These are phyloP conservation scores for Aspergillus fructus DNA, from an alignment of 2,329 filamentous ascomycete species.

Conservation along the genomic window DNA sequence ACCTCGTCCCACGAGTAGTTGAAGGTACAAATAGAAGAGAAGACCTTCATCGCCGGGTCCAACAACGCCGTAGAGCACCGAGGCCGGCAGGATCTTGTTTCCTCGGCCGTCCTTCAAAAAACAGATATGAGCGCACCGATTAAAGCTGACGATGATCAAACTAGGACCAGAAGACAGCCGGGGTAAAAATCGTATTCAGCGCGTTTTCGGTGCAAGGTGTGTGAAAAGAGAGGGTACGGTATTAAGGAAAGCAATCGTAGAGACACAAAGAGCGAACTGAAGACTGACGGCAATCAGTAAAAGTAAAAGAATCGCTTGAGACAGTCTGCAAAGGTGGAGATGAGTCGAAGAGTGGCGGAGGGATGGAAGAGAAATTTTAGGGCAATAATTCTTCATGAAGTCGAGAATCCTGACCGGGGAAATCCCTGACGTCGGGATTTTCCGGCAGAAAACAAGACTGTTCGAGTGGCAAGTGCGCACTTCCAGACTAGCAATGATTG, in stretches of 20 bases:
- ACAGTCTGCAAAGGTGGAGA: conserved; percentile 10
- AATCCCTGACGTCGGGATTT: conserved; percentile 25
- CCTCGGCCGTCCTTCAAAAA: neutral
- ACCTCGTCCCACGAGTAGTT: conserved; percentile 99
- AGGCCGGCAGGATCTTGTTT: neutral
- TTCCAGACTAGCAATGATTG: neutral
- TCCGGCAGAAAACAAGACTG: conserved; percentile 17
- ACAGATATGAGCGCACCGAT: neutral
- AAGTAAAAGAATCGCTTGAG: neutral
- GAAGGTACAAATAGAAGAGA: conserved; percentile 84
- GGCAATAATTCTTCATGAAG: conserved; percentile 3
- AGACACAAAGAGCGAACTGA: neutral
- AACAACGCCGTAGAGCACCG: neutral
- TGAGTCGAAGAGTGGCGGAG: conserved; percentile 18
- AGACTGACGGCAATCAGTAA: neutral
- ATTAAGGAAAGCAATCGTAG: neutral
- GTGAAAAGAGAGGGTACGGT: neutral
- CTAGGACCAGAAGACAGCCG: neutral
- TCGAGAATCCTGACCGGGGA: conserved; percentile 8
- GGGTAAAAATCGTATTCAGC: neutral
- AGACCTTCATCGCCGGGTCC: conserved; percentile 79
- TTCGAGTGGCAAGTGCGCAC: neutral
- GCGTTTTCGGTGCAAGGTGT: neutral
- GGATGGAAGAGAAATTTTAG: conserved; percentile 19
- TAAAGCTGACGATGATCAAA: neutral